phyloP scores from a whole-genome alignment of 345 rosid species.

The Rhizophora apiculata region DNA sequence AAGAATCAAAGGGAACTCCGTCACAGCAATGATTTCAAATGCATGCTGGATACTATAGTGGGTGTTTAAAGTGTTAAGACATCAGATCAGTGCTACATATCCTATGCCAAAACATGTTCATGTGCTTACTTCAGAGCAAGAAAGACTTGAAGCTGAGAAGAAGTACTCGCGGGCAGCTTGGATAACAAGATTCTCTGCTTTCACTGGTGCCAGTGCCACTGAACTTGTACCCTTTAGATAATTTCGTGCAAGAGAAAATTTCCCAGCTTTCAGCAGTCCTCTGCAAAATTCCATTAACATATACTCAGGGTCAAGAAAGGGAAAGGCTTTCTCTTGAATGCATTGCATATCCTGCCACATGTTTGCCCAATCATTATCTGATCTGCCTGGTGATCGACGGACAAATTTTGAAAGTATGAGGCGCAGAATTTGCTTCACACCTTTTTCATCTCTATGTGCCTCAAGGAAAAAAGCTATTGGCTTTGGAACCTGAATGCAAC shows the following conservation, averaged over 20 bases:
- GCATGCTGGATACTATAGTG: background rate
- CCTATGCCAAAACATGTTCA: constrained; percentile 8
- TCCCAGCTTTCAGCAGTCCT: constrained; percentile 95
- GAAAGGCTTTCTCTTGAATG: constrained; percentile 81
- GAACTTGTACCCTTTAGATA: constrained; percentile 88
- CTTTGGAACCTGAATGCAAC: constrained; percentile 72
- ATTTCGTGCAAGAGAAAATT: constrained; percentile 93
- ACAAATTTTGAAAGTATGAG: constrained; percentile 91
- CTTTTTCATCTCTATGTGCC: constrained; percentile 78
- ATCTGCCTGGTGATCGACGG: constrained; percentile 71
- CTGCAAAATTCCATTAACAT: constrained; percentile 91
- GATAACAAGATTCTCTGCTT: constrained; percentile 87
- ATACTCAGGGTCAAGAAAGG: constrained; percentile 81
- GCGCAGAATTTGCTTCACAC: constrained; percentile 84
- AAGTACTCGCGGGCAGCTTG: constrained; percentile 94
- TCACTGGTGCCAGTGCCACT: constrained; percentile 69
- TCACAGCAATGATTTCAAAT: background rate
- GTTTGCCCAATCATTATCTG: constrained; percentile 98
- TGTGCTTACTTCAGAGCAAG: constrained; percentile 74
- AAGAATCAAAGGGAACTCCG: background rate
- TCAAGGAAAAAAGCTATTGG: constrained; percentile 70
- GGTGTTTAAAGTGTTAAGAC: background rate
- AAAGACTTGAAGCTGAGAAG: constrained; percentile 88
- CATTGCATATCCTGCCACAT: constrained; percentile 94
- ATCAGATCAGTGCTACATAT: constrained; percentile 1